Conservation (phyloP, 2,329 filamentous ascomycete genomes). For the Claviceps sp. region DNA sequence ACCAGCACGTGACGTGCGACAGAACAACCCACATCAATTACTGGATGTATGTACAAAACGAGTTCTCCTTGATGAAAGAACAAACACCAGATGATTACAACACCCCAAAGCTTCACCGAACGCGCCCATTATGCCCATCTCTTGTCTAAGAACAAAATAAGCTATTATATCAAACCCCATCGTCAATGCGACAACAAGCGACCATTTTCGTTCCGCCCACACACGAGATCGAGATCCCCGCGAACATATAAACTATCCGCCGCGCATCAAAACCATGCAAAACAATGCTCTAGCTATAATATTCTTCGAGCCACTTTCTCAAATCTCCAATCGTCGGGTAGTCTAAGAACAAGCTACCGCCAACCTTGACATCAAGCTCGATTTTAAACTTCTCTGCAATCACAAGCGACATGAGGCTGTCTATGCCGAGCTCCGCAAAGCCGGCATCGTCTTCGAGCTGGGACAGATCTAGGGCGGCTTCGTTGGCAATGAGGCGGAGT, state of each 20-base stretch:
- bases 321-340: conserved; percentile 39
- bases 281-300: conserved; percentile 3
- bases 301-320: conserved; percentile 30
- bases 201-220: too few species aligned
- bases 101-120: too few species aligned
- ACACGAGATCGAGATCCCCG: background rate
- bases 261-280: background rate
- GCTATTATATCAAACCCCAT: too few species aligned
- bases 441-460: conserved; percentile 42
- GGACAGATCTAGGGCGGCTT: conserved; percentile 38
- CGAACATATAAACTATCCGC: background rate
- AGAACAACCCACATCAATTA: too few species aligned
- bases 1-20: too few species aligned
- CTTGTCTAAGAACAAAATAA: too few species aligned
- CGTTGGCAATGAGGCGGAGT: conserved; percentile 40
- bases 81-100: too few species aligned
- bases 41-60: too few species aligned
- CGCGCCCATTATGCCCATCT: too few species aligned
- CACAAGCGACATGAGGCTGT: conserved; percentile 46
- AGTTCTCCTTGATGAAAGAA: too few species aligned
- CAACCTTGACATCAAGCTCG: conserved; percentile 39
- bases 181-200: too few species aligned
- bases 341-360: conserved; percentile 39
- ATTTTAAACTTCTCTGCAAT: conserved; percentile 42
- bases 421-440: conserved; percentile 43